Base-by-base conservation (phyloP, 2,329 filamentous ascomycete species). In the Ascochyta koolunga region DNA sequence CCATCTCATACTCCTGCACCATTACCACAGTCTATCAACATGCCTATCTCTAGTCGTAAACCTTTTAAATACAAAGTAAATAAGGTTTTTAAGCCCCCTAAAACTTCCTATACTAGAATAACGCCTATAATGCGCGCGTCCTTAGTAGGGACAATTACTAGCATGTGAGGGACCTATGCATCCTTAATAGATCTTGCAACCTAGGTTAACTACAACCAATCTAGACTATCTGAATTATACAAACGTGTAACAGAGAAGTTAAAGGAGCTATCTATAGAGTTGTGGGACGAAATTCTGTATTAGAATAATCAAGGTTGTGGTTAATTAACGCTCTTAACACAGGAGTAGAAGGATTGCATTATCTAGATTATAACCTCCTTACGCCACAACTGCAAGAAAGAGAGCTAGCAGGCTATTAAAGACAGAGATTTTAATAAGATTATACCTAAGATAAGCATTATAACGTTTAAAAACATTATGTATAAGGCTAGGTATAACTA, bases 381-480 rank as follows among this genome's bases (percentile, higher is more conserved):
- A 3, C 37, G 18, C 16, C 4, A 27, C 16, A 40, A 27, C 37
- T 21, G 44, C 31, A 22, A 54, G 25, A 22, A 54, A 37, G 44
- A 54, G 50, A 11, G 10, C 21, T 54, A 25, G 43, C 43, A 54
- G 50, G 38, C 50, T 29, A 46, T 54, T 27, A 22, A 15, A 16
- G 2, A 37, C 21, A 4, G 38, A 9, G n/a, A 48, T 43, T 48
- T 54, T 25, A 19, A 48, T 18, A 5, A 24, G 7, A 37, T 54
- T 36, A 36, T 32, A 43, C 50, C 44, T n/a, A 38, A 54, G 18
- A 22, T 48, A 2, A 54, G 50, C 24, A 27, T 43, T 13, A 25
- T 29, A 38, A 54, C 44, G 4, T 54, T 48, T 37, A 15, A 54
- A 46, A 48, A 54, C 25, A 18, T 54, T 9, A 54, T 54, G 37